Evolutionary conservation across 345 rosid species (phyloP).

Genomic region (Citrus medica): DNA sequence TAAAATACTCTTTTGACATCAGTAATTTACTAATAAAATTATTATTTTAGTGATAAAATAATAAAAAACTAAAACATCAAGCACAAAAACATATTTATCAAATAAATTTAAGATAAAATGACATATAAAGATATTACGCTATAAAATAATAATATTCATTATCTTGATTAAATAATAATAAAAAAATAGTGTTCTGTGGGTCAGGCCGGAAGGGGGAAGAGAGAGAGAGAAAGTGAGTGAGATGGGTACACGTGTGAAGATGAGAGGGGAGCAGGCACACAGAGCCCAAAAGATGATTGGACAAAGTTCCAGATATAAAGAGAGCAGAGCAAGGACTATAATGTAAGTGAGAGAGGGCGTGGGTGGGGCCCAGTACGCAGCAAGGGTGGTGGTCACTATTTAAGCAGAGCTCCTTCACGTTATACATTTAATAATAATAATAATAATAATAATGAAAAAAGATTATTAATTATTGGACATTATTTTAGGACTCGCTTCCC

Average conservation of each 20-base stretch:
- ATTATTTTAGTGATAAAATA: too few species aligned
- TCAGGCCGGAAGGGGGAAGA: not conserved
- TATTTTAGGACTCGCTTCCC: slow-evolving; percentile 2
- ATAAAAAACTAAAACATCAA: too few species aligned
- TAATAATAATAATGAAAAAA: not conserved
- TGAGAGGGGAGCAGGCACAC: not conserved
- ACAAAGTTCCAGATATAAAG: too few species aligned
- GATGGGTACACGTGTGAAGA: not conserved
- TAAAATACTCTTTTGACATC: too few species aligned
- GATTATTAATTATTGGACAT: too few species aligned
- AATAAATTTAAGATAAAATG: too few species aligned
- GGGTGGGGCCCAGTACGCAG: not conserved
- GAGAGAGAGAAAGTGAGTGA: not conserved
- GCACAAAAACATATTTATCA: too few species aligned
- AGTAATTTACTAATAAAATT: too few species aligned
- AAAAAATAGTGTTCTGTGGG: too few species aligned
- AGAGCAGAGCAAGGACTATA: not conserved
- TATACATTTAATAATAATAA: not conserved
- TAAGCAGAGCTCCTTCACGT: not conserved
- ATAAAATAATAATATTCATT: too few species aligned
- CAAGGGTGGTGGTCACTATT: not conserved
- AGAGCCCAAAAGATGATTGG: not conserved
- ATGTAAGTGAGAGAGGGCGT: not conserved
- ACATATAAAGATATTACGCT: too few species aligned
- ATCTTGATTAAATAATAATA: too few species aligned